Conservation (phyloP, 441 rosid genomes). For the Lagerstroemia fauriei region DNA sequence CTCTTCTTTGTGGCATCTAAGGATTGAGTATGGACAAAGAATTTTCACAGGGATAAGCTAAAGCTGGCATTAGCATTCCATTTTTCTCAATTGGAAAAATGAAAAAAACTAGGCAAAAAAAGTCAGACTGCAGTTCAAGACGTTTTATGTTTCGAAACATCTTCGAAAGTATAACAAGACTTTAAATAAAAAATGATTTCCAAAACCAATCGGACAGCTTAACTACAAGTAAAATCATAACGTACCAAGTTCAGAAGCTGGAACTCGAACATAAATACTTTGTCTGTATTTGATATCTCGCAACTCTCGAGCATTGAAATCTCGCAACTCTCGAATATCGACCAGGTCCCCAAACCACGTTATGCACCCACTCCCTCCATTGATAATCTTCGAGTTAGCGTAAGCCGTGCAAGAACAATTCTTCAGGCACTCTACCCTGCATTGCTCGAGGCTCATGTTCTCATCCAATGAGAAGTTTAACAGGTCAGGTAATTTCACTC, state of each 20-base stretch:
- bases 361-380: conserved; percentile 22
- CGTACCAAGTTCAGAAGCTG: conserved; percentile 20
- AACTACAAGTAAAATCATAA: neutral
- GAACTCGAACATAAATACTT: conserved; percentile 11
- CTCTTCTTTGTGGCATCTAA: neutral
- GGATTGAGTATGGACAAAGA: neutral
- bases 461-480: conserved; percentile 6
- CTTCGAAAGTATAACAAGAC: neutral
- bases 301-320: neutral
- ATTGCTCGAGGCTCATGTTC: conserved; percentile 18
- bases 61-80: neutral
- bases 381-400: conserved; percentile 13
- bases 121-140: neutral
- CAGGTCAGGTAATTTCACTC: conserved; percentile 8
- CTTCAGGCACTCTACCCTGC: conserved; percentile 17
- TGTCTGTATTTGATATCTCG: neutral
- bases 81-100: neutral
- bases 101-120: too few relatives aligned
- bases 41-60: neutral
- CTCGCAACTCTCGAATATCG: conserved; percentile 4
- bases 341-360: conserved; percentile 21
- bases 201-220: too few relatives aligned
- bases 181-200: too few relatives aligned
- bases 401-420: conserved; percentile 25
- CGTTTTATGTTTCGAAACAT: neutral